Evolutionary conservation across 2,329 filamentous ascomycete species (phyloP).

Genomic region (Epichloe sibirici): DNA sequence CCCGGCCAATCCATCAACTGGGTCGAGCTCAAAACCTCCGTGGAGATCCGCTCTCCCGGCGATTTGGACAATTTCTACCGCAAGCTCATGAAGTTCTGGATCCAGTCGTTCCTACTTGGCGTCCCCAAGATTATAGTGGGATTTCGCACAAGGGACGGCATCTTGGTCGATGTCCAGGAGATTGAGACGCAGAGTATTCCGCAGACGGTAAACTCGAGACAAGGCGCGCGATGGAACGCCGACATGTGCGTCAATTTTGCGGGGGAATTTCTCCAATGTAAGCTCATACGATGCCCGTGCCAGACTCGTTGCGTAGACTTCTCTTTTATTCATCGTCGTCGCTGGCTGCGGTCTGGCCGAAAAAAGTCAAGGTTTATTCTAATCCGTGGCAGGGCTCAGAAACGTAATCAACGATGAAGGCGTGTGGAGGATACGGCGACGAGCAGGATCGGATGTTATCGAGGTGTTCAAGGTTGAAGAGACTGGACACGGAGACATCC

Average conservation of each 20-base stretch:
- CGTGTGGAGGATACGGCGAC: slow-evolving; percentile 68
- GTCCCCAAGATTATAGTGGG: slow-evolving; percentile 88
- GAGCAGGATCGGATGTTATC: slow-evolving; percentile 49
- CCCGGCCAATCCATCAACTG: slow-evolving; percentile 64
- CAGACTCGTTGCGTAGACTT: background rate
- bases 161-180: slow-evolving; percentile 62
- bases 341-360: background rate
- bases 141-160: slow-evolving; percentile 62
- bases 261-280: slow-evolving; percentile 63
- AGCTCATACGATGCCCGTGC: slow-evolving; percentile 17
- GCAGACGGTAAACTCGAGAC: slow-evolving; percentile 53
- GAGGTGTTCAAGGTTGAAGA: slow-evolving; percentile 65
- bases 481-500: slow-evolving; percentile 60
- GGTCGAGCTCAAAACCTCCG: slow-evolving; percentile 91
- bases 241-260: slow-evolving; percentile 92
- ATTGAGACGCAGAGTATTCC: slow-evolving; percentile 73
- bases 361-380: background rate
- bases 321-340: slow-evolving; percentile 1
- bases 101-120: slow-evolving; percentile 86
- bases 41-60: slow-evolving; percentile 52
- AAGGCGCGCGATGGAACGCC: slow-evolving; percentile 70
- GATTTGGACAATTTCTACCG: slow-evolving; percentile 70
- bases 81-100: slow-evolving; percentile 93
- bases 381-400: slow-evolving; percentile 41
- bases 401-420: slow-evolving; percentile 55